Conservation (phyloP, 108 stramenopile genomes). For the Nitzschia sp. region DNA sequence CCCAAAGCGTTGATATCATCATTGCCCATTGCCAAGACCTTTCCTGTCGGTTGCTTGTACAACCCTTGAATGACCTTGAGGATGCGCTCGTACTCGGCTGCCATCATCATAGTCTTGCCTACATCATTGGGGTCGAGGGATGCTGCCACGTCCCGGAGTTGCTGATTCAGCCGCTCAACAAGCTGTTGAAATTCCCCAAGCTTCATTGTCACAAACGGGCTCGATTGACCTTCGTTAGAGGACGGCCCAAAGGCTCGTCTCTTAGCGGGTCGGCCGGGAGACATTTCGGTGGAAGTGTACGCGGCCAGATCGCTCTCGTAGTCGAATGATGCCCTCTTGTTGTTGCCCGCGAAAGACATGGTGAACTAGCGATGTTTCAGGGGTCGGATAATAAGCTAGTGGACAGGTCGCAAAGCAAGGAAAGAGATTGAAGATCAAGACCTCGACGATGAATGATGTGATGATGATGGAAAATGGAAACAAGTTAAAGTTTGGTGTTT, state of each 20-base stretch:
- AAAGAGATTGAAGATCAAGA: no score
- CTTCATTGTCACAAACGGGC: background rate
- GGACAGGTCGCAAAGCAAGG: no score
- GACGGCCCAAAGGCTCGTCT: background rate
- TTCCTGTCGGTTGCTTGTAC: constrained; percentile 6
- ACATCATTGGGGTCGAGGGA: background rate
- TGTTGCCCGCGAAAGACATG: no score
- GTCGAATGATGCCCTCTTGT: no score
- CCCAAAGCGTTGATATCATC: constrained; percentile 19
- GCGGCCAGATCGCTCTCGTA: background rate
- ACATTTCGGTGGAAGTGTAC: background rate
- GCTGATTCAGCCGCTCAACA: constrained; percentile 1
- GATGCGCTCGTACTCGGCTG: background rate
- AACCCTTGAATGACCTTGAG: background rate
- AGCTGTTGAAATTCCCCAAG: background rate
- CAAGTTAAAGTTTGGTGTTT: no score
- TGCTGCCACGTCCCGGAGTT: background rate
- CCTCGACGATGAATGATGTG: no score
- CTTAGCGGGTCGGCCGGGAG: no score
- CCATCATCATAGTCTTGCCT: background rate
- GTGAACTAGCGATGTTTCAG: no score
- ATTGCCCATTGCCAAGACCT: constrained; percentile 8
- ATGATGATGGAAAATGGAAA: no score
- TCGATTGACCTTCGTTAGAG: background rate
- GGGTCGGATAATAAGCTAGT: no score